Evolutionary conservation across 352 stramenopile species (phyloP).

Genomic region (Globisporangium nagaii): DNA sequence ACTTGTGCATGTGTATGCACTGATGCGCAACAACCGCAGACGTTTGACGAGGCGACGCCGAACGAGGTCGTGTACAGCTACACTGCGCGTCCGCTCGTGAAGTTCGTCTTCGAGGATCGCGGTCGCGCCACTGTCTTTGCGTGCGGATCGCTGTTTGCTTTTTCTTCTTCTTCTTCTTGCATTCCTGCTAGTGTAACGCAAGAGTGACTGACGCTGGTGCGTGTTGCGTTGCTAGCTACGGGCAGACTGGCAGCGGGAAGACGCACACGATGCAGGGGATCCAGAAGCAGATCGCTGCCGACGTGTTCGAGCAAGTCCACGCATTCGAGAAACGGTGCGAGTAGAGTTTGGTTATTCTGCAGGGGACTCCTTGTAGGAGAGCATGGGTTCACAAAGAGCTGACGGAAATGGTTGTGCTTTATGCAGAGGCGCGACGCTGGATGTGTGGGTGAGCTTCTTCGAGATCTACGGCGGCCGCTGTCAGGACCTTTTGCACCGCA

Average conservation of each 20-base stretch:
- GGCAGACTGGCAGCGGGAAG: slow-evolving; percentile 92
- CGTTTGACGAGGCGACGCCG: slow-evolving; percentile 90
- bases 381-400: too few relatives aligned
- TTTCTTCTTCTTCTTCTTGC: too few relatives aligned
- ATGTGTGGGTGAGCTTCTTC: slow-evolving; percentile 93
- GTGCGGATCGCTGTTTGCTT: slow-evolving; percentile 56
- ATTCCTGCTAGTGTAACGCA: too few relatives aligned
- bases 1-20: too few relatives aligned
- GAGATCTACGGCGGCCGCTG: slow-evolving; percentile 97
- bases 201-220: too few relatives aligned
- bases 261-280: slow-evolving; percentile 93
- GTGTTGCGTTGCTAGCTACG: slow-evolving; percentile 36
- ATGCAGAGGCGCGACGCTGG: slow-evolving; percentile 57
- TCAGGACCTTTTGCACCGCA: slow-evolving; percentile 91
- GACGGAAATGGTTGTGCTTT: too few relatives aligned
- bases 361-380: too few relatives aligned
- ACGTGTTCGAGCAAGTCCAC: slow-evolving; percentile 73
- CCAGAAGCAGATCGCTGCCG: slow-evolving; percentile 65
- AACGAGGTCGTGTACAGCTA: slow-evolving; percentile 94
- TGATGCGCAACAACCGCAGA: too few relatives aligned
- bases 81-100: slow-evolving; percentile 90
- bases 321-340: slow-evolving; percentile 37
- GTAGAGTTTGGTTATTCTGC: too few relatives aligned
- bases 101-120: slow-evolving; percentile 91
- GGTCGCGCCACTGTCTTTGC: slow-evolving; percentile 95